Evolutionary conservation across 2,329 filamentous ascomycete species (phyloP).

Genomic region (Balansia obtecta): DNA sequence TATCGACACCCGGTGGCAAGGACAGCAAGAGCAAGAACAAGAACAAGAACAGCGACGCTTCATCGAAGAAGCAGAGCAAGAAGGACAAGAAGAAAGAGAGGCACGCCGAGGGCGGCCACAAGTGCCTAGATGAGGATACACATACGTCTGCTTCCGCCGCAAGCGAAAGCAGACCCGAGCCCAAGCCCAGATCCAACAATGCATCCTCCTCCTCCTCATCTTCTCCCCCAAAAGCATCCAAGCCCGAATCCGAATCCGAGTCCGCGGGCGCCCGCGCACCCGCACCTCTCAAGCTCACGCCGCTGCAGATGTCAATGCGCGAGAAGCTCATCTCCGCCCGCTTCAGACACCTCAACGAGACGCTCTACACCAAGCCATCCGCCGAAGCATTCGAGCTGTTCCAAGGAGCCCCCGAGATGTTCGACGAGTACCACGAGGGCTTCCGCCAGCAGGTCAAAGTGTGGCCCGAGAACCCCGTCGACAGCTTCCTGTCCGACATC

Average conservation of each 20-base stretch:
- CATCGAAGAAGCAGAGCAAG: slow-evolving; percentile 20
- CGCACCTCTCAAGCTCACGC: slow-evolving; percentile 57
- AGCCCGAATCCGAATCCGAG: slow-evolving; percentile 7
- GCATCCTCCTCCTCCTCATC: not conserved
- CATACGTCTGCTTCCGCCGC: slow-evolving; percentile 7
- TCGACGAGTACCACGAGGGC: slow-evolving; percentile 89
- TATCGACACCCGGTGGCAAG: not conserved
- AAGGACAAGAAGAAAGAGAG: slow-evolving; percentile 23
- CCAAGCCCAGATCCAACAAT: slow-evolving; percentile 7
- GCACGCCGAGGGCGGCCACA: slow-evolving; percentile 15
- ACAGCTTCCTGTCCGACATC: slow-evolving; percentile 68
- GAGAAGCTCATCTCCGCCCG: slow-evolving; percentile 89
- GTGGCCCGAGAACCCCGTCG: slow-evolving; percentile 94
- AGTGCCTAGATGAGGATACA: slow-evolving; percentile 9
- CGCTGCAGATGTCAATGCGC: slow-evolving; percentile 86
- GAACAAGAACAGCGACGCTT: slow-evolving; percentile 2
- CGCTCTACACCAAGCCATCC: slow-evolving; percentile 86
- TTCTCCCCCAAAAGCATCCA: slow-evolving; percentile 9
- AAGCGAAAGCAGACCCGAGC: slow-evolving; percentile 8
- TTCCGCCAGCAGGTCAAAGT: slow-evolving; percentile 91
- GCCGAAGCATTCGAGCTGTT: slow-evolving; percentile 74
- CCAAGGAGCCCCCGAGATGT: slow-evolving; percentile 77
- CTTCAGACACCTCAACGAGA: slow-evolving; percentile 95
- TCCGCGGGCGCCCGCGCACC: slow-evolving; percentile 20
- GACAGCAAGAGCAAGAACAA: not conserved